phyloP scores from a whole-genome alignment of 495 filamentous ascomycete species.

The Penicillium odoratum region DNA sequence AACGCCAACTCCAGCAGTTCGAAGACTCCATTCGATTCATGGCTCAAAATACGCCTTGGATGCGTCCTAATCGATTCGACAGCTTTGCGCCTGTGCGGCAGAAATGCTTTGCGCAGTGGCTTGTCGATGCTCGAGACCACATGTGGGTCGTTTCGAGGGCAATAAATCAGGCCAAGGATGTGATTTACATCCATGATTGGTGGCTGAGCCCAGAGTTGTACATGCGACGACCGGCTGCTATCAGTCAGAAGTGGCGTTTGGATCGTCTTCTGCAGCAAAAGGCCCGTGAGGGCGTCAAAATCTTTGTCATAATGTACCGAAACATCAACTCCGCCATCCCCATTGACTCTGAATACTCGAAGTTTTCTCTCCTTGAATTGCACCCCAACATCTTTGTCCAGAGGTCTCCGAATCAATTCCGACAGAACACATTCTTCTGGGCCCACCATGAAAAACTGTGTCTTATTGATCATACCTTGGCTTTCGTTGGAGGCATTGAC shows the following conservation, averaged over 20 bases:
- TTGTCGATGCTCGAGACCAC: constrained; percentile 95
- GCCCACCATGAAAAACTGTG: constrained; percentile 98
- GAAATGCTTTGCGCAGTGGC: constrained; percentile 89
- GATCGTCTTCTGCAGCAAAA: constrained; percentile 94
- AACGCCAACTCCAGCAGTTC: constrained; percentile 86
- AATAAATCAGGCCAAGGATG: constrained; percentile 96
- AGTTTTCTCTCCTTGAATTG: constrained; percentile 93
- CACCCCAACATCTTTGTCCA: constrained; percentile 97
- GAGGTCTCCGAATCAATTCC: constrained; percentile 92
- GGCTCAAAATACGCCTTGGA: constrained; percentile 77
- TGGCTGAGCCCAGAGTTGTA: constrained; percentile 98
- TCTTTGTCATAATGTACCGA: constrained; percentile 97
- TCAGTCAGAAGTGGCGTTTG: constrained; percentile 98
- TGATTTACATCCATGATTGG: constrained; percentile 99
- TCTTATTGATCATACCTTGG: constrained; percentile 92
- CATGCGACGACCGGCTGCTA: constrained; percentile 89
- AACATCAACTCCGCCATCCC: constrained; percentile 98
- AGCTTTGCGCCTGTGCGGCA: constrained; percentile 91
- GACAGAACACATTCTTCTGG: constrained; percentile 99
- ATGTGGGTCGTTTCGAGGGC: constrained; percentile 99
- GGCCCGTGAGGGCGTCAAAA: constrained; percentile 91
- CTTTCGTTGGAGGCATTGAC: constrained; percentile 95
- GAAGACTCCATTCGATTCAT: constrained; percentile 88
- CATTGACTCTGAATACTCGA: constrained; percentile 98
- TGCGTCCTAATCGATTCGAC: constrained; percentile 78